phyloP scores from a whole-genome alignment of 1,284 basidiomycete species.

The Marasmius oreades region DNA sequence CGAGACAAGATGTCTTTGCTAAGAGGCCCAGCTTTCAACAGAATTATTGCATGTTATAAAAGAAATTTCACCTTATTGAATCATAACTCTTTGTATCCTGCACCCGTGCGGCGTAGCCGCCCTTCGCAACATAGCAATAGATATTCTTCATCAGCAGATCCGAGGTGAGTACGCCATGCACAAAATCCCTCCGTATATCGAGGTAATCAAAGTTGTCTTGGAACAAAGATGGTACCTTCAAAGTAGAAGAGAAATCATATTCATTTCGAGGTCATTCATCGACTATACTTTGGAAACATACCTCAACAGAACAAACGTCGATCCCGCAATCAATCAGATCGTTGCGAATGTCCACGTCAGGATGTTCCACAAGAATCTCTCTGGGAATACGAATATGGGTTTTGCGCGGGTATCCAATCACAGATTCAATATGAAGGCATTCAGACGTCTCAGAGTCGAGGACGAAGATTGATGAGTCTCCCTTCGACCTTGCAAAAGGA shows the following conservation, averaged over 20 bases:
- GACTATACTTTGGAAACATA: constrained; percentile 29
- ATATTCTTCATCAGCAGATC: constrained; percentile 96
- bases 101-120: constrained; percentile 86
- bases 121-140: constrained; percentile 81
- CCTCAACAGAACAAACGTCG: constrained; percentile 91
- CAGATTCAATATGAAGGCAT: constrained; percentile 76
- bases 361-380: constrained; percentile 63
- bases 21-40: constrained; percentile 11
- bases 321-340: constrained; percentile 88
- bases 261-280: background rate
- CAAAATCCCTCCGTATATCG: constrained; percentile 88
- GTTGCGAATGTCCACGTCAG: constrained; percentile 80
- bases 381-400: constrained; percentile 61
- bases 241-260: background rate
- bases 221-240: constrained; percentile 89
- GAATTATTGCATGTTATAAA: background rate
- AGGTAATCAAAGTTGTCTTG: constrained; percentile 99
- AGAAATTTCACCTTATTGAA: constrained; percentile 61
- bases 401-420: constrained; percentile 62
- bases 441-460: constrained; percentile 73
- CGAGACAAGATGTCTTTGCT: constrained; percentile 90
- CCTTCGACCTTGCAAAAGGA: constrained; percentile 49
- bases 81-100: constrained; percentile 90
- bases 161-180: constrained; percentile 94
- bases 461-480: constrained; percentile 72